phyloP scores from a whole-genome alignment of 441 rosid species.

The California macrophylla region DNA sequence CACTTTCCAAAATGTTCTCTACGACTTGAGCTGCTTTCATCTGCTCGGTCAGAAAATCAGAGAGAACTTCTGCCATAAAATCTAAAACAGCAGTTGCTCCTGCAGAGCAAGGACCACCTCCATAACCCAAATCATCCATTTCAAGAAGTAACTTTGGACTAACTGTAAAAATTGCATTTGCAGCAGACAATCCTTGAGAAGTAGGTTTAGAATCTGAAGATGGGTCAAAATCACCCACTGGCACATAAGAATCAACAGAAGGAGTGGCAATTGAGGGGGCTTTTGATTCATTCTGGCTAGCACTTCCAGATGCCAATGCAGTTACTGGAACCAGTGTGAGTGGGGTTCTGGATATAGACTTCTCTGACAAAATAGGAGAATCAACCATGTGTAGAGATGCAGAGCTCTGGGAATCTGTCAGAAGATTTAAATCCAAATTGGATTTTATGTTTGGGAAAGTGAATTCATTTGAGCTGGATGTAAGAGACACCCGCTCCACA shows the following conservation, averaged over 20 bases:
- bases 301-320: constrained; percentile 71
- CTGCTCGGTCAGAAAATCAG: constrained; percentile 89
- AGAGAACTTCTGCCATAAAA: constrained; percentile 87
- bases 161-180: constrained; percentile 44
- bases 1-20: constrained; percentile 74
- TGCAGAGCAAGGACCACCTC: constrained; percentile 96
- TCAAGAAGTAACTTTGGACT: constrained; percentile 65
- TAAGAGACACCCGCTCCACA: constrained; percentile 42
- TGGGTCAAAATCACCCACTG: constrained; percentile 56
- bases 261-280: constrained; percentile 39
- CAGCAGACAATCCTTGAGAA: constrained; percentile 43
- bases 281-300: constrained; percentile 49
- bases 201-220: constrained; percentile 52
- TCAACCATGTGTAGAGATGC: constrained; percentile 46
- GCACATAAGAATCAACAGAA: constrained; percentile 56
- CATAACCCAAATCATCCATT: constrained; percentile 81
- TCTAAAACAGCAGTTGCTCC: constrained; percentile 90
- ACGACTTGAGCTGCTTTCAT: constrained; percentile 64
- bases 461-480: constrained; percentile 49
- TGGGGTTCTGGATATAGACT: constrained; percentile 54
- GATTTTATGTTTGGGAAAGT: constrained; percentile 36
- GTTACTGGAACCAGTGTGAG: constrained; percentile 58
- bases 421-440: constrained; percentile 32
- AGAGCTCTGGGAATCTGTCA: constrained; percentile 64
- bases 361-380: constrained; percentile 86